Base-by-base conservation (phyloP, 139 green algal genomes). In the Picochlorum sp. region DNA sequence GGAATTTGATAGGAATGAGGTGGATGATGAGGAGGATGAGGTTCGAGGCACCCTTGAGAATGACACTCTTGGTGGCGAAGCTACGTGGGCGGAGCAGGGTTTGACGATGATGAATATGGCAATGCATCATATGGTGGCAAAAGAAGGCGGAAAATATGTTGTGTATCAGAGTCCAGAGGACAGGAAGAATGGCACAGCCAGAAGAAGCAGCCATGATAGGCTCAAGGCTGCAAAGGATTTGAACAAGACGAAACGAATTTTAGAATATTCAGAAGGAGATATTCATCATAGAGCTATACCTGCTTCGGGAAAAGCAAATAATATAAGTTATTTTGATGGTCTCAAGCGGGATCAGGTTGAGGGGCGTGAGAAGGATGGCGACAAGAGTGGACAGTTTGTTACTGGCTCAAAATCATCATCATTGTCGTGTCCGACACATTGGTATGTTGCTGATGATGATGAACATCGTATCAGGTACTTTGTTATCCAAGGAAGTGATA, bases 391-490 rank as follows among this genome's bases (percentile, higher is more conserved):
- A 13, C 23, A 58, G 23, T 47, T 57, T 58, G 50, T 47, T 13
- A 47, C 9, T 47, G 57, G 14, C 41, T 75, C 34, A 41, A 50
- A 72, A 72, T 61, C 60, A 68, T 37, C 67, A 55, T 62, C 58
- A 61, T 45, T 71, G 57, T 41, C 34, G 8, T 41, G 34, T 23
- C 67, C 72, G n/a, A 75, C 54, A 6, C 58, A 74, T 24, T 95
- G 87, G 88, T 95, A 87, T 72, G 85, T 95, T 23, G 80, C 68
- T n/a, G 90, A 97, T 62, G 80, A 92, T 58, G 14, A 68, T 5
- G 61, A 69, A 1, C 70, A 57, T 2, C 45, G 78, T 50, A 85
- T 76, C 2, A 83, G 88, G 37, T 81, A 83, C 67, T 92, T 95
- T 61, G 73, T 87, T 24, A 78, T 87, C 57, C 74, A 81, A 67